These are phyloP conservation scores for Russula brevipes DNA, from an alignment of 768 basidiomycete species.

Conservation along the genomic window DNA sequence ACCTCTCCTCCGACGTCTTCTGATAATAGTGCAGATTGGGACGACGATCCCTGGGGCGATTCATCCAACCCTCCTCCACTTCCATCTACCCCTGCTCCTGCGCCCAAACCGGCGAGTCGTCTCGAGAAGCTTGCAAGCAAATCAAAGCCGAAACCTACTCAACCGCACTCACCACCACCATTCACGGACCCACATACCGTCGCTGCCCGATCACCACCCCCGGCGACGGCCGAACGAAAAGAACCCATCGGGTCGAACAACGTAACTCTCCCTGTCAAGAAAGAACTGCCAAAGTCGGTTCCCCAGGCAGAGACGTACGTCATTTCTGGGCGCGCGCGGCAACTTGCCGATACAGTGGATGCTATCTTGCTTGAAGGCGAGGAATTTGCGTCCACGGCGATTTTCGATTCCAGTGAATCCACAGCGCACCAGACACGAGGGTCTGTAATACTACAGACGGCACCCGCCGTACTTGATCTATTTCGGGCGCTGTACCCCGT, in stretches of 20 bases:
- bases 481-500: constrained; percentile 77
- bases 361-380: constrained; percentile 29
- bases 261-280: constrained; percentile 7
- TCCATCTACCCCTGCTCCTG: constrained; percentile 31
- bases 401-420: constrained; percentile 28
- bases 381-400: constrained; percentile 54
- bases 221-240: constrained; percentile 27
- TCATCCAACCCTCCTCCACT: constrained; percentile 30
- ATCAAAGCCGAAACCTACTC: constrained; percentile 43
- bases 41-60: constrained; percentile 65
- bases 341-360: constrained; percentile 22
- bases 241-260: neutral
- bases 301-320: constrained; percentile 14
- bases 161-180: constrained; percentile 25
- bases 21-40: constrained; percentile 48
- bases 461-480: constrained; percentile 66
- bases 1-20: constrained; percentile 6
- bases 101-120: constrained; percentile 50
- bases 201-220: constrained; percentile 24
- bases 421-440: constrained; percentile 35
- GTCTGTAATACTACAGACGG: constrained; percentile 52
- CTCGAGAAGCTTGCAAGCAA: constrained; percentile 55
- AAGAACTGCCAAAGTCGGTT: constrained; percentile 1
- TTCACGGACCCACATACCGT: constrained; percentile 26
- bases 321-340: constrained; percentile 13